phyloP scores from a whole-genome alignment of 768 basidiomycete species.

The Boletus rubescentipes region DNA sequence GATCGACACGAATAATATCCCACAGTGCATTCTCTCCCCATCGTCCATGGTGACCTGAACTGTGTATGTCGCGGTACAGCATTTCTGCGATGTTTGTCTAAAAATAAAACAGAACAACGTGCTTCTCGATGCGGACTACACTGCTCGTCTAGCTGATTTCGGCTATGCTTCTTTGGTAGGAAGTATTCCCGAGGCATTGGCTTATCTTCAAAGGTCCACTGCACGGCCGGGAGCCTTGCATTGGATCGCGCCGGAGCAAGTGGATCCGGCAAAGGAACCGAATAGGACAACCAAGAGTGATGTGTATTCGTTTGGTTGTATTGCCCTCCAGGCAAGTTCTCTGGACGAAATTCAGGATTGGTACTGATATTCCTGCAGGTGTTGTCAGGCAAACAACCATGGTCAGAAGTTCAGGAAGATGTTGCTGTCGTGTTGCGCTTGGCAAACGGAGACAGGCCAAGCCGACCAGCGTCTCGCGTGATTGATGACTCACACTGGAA shows the following conservation, averaged over 20 bases:
- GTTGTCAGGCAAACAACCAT: conserved; percentile 11
- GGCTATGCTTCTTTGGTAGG: conserved; percentile 34
- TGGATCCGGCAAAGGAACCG: conserved; percentile 5
- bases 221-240: conserved; percentile 36
- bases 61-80: conserved; percentile 3
- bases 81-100: neutral
- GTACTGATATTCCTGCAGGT: neutral
- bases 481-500: conserved; percentile 4
- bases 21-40: conserved; percentile 15
- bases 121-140: conserved; percentile 20
- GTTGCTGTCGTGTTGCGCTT: conserved; percentile 6
- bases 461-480: neutral
- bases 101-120: conserved; percentile 17
- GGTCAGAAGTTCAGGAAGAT: conserved; percentile 4
- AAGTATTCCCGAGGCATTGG: conserved; percentile 4
- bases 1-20: neutral
- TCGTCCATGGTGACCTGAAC: conserved; percentile 24
- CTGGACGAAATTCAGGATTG: conserved; percentile 13
- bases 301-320: conserved; percentile 29
- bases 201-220: conserved; percentile 22
- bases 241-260: conserved; percentile 40
- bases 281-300: conserved; percentile 6
- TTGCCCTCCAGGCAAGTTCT: conserved; percentile 24
- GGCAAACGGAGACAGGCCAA: neutral
- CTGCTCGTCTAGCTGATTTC: conserved; percentile 45